A percentile compares a stretch with the other conserved stretches of the same genome.
phyloP scores from a whole-genome alignment of 371 early-diverging fungal species.

The Rhizopus delemar region DNA sequence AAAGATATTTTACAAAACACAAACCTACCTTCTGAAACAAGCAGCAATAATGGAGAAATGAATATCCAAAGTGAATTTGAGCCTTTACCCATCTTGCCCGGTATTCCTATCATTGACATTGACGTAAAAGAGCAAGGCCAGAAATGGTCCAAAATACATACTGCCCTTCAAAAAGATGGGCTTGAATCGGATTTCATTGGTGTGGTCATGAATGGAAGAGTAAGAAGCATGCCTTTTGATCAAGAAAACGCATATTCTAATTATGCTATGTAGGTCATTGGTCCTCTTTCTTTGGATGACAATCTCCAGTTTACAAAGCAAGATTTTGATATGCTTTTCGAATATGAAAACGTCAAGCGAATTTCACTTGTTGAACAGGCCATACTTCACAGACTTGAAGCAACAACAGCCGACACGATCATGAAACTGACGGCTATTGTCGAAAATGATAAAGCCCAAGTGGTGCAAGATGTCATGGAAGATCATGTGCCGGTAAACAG shows the following conservation, averaged over 20 bases:
- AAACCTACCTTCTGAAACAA: background rate
- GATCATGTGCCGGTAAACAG: slow-evolving; percentile 19
- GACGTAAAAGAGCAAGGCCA: slow-evolving; percentile 13
- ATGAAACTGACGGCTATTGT: slow-evolving; percentile 27
- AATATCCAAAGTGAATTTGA: background rate
- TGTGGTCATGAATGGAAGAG: slow-evolving; percentile 43
- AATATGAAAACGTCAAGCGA: slow-evolving; percentile 48
- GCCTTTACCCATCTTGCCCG: slow-evolving; percentile 29
- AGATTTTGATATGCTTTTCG: slow-evolving; percentile 53
- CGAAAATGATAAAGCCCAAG: slow-evolving; percentile 30
- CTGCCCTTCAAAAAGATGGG: slow-evolving; percentile 22
- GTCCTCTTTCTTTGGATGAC: slow-evolving; percentile 44
- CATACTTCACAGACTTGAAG: slow-evolving; percentile 14
- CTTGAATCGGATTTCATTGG: slow-evolving; percentile 27
- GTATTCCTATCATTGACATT: slow-evolving; percentile 38
- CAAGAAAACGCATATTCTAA: background rate
- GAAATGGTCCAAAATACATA: slow-evolving; percentile 21
- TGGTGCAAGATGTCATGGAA: slow-evolving; percentile 16
- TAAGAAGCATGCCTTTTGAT: slow-evolving; percentile 15
- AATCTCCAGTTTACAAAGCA: slow-evolving; percentile 37
- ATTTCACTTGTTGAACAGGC: slow-evolving; percentile 35
- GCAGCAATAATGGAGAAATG: background rate
- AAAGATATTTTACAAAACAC: slow-evolving; percentile 1
- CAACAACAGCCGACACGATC: slow-evolving; percentile 21
- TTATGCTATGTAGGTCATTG: slow-evolving; percentile 39